Conservation (phyloP, 768 basidiomycete genomes). For the Nidularia sp. region DNA sequence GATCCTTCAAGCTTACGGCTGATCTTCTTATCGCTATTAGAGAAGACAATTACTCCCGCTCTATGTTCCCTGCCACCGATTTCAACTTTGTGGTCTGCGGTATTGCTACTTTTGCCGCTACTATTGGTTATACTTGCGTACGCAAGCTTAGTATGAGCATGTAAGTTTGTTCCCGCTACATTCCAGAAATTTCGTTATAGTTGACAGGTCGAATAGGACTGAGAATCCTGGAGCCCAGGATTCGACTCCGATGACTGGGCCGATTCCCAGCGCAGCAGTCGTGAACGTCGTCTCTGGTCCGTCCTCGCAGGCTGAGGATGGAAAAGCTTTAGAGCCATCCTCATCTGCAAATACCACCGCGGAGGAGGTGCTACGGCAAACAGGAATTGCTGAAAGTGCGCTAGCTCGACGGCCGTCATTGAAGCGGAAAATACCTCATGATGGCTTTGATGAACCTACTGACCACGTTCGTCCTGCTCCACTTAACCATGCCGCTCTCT, state of each 20-base stretch:
- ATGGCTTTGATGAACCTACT: constrained; percentile 27
- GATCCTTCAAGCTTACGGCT: too few species aligned
- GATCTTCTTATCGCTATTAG: too few species aligned
- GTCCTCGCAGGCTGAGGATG: not conserved
- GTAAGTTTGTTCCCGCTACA: constrained; percentile 16
- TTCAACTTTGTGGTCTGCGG: constrained; percentile 53
- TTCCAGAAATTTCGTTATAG: not conserved
- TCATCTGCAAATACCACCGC: not conserved
- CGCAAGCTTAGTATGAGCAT: constrained; percentile 30
- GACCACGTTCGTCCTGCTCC: constrained; percentile 10
- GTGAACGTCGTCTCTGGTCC: too few species aligned
- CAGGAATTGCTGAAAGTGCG: not conserved
- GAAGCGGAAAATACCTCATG: constrained; percentile 29
- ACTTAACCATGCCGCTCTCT: constrained; percentile 3
- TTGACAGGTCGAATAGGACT: not conserved
- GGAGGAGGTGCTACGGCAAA: not conserved
- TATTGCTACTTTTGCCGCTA: constrained; percentile 57
- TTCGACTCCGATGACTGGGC: too few species aligned
- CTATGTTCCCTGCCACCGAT: constrained; percentile 50
- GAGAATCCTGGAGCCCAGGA: not conserved
- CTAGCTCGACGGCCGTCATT: constrained; percentile 15
- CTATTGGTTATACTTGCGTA: constrained; percentile 53
- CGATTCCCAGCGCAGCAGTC: too few species aligned
- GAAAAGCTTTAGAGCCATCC: not conserved
- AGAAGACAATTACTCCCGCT: not conserved